Conservation (phyloP, 2,329 filamentous ascomycete genomes). For the Hysterium pulicare region DNA sequence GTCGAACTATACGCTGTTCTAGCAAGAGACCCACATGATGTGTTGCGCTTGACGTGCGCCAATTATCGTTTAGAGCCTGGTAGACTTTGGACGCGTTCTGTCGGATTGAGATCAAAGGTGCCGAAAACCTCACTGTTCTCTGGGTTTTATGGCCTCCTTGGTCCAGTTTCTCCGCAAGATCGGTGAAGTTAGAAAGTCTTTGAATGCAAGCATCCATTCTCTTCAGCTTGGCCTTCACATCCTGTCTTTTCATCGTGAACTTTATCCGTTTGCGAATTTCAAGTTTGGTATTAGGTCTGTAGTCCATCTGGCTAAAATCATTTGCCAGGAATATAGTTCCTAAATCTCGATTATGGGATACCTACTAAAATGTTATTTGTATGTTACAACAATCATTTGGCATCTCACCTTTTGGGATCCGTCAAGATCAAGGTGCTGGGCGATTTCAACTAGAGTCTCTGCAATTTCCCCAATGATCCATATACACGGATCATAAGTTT, state of each 20-base stretch:
- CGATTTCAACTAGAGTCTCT: background rate
- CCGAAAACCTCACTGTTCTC: background rate
- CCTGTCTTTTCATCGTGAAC: background rate
- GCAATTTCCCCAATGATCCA: background rate
- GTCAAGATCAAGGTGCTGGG: background rate
- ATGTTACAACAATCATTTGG: too few species aligned
- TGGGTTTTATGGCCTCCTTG: too few species aligned
- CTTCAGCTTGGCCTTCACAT: background rate
- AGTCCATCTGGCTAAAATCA: too few species aligned
- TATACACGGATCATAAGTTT: background rate
- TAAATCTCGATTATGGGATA: too few species aligned
- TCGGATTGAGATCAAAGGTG: background rate
- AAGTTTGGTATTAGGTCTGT: too few species aligned
- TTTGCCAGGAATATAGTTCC: too few species aligned
- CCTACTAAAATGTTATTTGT: too few species aligned
- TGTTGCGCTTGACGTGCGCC: background rate
- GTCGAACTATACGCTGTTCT: background rate
- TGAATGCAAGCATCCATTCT: background rate
- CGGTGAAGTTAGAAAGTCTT: background rate
- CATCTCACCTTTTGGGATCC: background rate
- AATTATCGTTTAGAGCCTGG: background rate
- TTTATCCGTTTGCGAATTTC: background rate
- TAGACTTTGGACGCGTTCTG: background rate
- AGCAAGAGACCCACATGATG: background rate
- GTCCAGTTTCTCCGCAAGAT: background rate